Percentiles rank a stretch among this genome's conserved stretches.
Conservation (phyloP, 2,329 filamentous ascomycete species). For the Mycocentrospora acerina region DNA sequence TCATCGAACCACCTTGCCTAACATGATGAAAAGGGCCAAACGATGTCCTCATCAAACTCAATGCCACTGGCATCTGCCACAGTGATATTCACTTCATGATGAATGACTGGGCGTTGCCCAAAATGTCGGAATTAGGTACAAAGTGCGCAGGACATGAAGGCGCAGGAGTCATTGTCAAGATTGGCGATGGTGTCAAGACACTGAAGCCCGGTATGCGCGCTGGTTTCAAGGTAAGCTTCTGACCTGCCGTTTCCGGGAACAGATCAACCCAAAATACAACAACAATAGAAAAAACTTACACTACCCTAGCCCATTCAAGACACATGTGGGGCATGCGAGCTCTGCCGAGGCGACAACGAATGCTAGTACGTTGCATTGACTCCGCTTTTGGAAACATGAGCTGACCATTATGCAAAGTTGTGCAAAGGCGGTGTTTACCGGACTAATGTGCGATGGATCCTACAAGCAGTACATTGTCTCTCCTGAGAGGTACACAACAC, state of each 20-base stretch:
- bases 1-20: background rate
- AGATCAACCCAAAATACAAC: background rate
- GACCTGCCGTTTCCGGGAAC: too few relatives aligned
- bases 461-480: slow-evolving; percentile 62
- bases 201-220: slow-evolving; percentile 46
- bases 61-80: slow-evolving; percentile 60
- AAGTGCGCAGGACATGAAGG: slow-evolving; percentile 58
- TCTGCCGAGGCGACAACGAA: slow-evolving; percentile 56
- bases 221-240: slow-evolving; percentile 34
- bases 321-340: slow-evolving; percentile 42
- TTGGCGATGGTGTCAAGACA: slow-evolving; percentile 55
- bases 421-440: slow-evolving; percentile 48
- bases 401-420: too few relatives aligned
- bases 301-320: slow-evolving; percentile 25
- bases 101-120: slow-evolving; percentile 51
- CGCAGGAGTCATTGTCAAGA: slow-evolving; percentile 59
- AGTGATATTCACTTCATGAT: slow-evolving; percentile 61
- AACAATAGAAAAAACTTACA: slow-evolving; percentile 2
- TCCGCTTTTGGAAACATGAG: too few relatives aligned
- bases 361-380: too few relatives aligned
- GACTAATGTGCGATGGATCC: slow-evolving; percentile 47
- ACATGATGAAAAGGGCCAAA: slow-evolving; percentile 48
- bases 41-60: slow-evolving; percentile 59
- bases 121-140: slow-evolving; percentile 44
- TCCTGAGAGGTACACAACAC: slow-evolving; percentile 56